Evolutionary conservation across 305 asterid genomes (phyloP), one percentile per base, ranked within the genome.

Genomic region (Fraxinus albicans): DNA sequence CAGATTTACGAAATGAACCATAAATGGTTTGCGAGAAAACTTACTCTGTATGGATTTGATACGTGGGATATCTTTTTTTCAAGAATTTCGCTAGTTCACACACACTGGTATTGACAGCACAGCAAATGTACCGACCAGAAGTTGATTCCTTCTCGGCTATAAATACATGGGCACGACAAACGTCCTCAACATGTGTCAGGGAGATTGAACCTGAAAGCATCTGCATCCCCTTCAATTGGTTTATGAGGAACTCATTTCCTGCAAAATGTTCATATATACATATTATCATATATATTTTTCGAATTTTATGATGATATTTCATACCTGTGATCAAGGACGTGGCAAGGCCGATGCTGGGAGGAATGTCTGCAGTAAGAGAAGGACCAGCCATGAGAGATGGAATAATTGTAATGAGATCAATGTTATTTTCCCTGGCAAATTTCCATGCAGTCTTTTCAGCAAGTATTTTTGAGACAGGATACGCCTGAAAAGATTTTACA

Each of bases 111-210:
- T 86, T 86, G 77, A 77, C 75, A 7, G 83, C 84, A 77, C 81
- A 80, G 72, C 88, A 86, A 72, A 80, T 83, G 81, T 80, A 83
- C 19, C 88, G 84, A 0, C 88, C 83, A 27, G 82, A 77, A 72
- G 88, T 86, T 5, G 65, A 55, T 55, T 55, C 10, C 9, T n/a
- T 55, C 65, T 55, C 65, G 3, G 65, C 65, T 17, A n/a, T 55
- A 55, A 55, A 55, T 17, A 6, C 65, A 6, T 55, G 25, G 9
- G 65, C 65, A 55, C 65, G 65, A 55, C 65, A 55, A 55, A 55
- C 25, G 0, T 55, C 65, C 25, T 55, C 65, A 17, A 55, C 65
- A 6, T 55, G 65, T 55, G 65, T 55, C 65, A 55, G 25, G 65
- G 65, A 55, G 65, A 55, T 55, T 55, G 65, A 55, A 55, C 65